Percentiles rank a stretch among this genome's conserved stretches.
phyloP scores from a whole-genome alignment of 345 rosid species.

The Eucalyptus tenuipes region DNA sequence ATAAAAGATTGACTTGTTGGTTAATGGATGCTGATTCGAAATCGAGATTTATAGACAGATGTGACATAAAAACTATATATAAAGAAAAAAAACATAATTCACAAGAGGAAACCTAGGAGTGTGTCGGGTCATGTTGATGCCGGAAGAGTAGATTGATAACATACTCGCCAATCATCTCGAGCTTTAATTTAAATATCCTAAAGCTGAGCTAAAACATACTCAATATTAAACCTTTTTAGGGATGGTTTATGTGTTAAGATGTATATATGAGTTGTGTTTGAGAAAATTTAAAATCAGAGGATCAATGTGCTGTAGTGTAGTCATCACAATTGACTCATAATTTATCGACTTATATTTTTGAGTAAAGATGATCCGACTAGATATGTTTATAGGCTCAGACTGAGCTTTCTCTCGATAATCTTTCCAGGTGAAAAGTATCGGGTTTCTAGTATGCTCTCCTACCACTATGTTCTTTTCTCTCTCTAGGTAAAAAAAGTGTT shows the following conservation, averaged over 20 bases:
- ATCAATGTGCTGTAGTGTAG: accelerated
- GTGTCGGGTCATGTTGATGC: background rate
- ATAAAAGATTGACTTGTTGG: background rate
- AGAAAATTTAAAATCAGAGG: no score
- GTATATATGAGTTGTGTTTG: no score
- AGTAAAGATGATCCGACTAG: no score
- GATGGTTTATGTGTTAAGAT: background rate
- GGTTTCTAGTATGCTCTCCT: no score
- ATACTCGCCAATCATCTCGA: background rate
- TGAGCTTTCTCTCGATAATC: no score
- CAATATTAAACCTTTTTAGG: background rate
- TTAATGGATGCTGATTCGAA: background rate
- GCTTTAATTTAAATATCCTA: background rate
- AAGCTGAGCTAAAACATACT: background rate
- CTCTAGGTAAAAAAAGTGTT: background rate
- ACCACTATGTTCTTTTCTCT: background rate
- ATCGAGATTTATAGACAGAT: background rate
- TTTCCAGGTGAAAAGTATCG: no score
- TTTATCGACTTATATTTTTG: no score
- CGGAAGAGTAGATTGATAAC: background rate
- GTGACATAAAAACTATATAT: background rate
- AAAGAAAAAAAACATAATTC: background rate
- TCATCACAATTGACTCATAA: accelerated
- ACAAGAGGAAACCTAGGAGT: background rate
- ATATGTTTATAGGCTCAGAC: no score